A percentile compares a stretch with the other conserved stretches of the same genome.
Evolutionary conservation across 345 rosid genomes (phyloP).

Genomic region (Brassica rapa): DNA sequence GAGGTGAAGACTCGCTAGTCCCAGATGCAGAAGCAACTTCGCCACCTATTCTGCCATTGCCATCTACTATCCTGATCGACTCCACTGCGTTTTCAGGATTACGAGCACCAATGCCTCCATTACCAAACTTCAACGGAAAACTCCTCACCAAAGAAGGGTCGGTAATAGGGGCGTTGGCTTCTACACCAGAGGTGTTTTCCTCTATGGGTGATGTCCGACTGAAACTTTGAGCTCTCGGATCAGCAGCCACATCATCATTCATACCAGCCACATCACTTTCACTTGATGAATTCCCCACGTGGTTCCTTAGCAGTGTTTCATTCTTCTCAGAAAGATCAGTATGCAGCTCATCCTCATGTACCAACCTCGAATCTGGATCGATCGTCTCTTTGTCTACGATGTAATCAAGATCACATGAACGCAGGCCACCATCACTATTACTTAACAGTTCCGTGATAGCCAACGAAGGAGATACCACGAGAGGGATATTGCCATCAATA

Average conservation of each 20-base stretch:
- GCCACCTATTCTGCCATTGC: slow-evolving; percentile 46
- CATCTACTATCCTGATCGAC: slow-evolving; percentile 31
- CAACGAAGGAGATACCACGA: slow-evolving; percentile 30
- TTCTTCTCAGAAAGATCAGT: slow-evolving; percentile 30
- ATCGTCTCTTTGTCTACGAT: slow-evolving; percentile 24
- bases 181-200: slow-evolving; percentile 31
- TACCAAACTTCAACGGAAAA: slow-evolving; percentile 31
- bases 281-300: slow-evolving; percentile 20
- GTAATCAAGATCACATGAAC: slow-evolving; percentile 31
- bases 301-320: slow-evolving; percentile 26
- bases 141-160: slow-evolving; percentile 39
- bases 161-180: slow-evolving; percentile 38
- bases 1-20: slow-evolving; percentile 44
- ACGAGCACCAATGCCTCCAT: slow-evolving; percentile 32
- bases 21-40: slow-evolving; percentile 49
- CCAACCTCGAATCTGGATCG: slow-evolving; percentile 35
- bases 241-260: slow-evolving; percentile 41
- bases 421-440: slow-evolving; percentile 26
- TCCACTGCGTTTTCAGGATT: slow-evolving; percentile 43
- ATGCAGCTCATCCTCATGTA: slow-evolving; percentile 29
- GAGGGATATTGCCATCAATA: slow-evolving; percentile 35
- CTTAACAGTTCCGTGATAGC: slow-evolving; percentile 26
- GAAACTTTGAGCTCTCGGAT: slow-evolving; percentile 35
- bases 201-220: slow-evolving; percentile 32
- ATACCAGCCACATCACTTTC: slow-evolving; percentile 33